phyloP scores from a whole-genome alignment of 169 alveolate species.

The Plasmodium vivax region DNA sequence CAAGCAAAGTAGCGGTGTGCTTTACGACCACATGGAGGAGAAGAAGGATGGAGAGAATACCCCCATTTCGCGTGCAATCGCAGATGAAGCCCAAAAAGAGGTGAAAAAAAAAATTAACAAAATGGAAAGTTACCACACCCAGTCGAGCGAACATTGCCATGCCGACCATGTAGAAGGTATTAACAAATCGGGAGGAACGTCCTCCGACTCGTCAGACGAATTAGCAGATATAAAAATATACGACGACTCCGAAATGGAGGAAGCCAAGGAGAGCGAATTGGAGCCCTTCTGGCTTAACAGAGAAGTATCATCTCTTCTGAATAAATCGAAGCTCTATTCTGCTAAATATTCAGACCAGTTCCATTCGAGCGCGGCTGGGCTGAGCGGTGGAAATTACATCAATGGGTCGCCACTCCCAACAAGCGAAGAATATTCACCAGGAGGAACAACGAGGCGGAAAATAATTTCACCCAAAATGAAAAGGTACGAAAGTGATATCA shows the following conservation, averaged over 20 bases:
- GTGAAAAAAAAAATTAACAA: background rate
- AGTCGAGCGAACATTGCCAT: background rate
- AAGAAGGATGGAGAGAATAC: background rate
- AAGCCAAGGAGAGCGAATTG: conserved; percentile 23
- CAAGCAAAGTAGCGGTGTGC: background rate
- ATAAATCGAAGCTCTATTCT: background rate
- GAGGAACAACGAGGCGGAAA: background rate
- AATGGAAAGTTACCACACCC: background rate
- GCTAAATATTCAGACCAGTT: conserved; percentile 7
- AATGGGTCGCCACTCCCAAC: background rate
- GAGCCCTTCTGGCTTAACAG: conserved; percentile 56
- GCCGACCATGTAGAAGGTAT: background rate
- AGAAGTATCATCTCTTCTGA: conserved; percentile 43
- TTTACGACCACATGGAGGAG: background rate
- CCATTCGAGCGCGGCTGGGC: background rate
- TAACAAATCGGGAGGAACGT: background rate
- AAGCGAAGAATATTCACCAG: background rate
- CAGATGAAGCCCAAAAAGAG: background rate
- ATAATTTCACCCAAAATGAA: background rate
- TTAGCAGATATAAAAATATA: conserved; percentile 58
- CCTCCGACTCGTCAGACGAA: conserved; percentile 12
- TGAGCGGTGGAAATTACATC: background rate
- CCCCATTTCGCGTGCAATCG: background rate
- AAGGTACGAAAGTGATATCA: conserved; percentile 10
- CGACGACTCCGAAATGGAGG: conserved; percentile 72